Base-by-base conservation (phyloP, 169 alveolate genomes). In the Eimeria sp. region DNA sequence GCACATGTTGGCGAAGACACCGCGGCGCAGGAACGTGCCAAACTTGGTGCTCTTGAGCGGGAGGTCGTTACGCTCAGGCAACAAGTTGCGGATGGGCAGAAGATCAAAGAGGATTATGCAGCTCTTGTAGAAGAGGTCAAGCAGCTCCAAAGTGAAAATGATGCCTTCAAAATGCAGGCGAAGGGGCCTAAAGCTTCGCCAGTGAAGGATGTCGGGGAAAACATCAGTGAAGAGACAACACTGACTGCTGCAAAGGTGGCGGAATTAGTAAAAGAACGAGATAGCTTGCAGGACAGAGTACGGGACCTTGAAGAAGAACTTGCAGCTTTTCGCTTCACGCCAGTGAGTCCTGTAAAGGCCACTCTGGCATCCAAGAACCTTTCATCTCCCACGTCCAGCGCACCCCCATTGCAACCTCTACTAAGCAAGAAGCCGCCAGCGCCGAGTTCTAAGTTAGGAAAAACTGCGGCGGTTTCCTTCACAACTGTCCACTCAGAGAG, bases 301-400 rank as follows among this genome's bases (percentile, higher is more conserved):
- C 16, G 67, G 30, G n/a, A 3, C 34, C 90, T 82, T 10, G 90
- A 82, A 57, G 51, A 82, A 54, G 72, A 82, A 54, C 90, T 82
- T 51, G 49, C 25, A 27, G 54, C n/a, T 51, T 20, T 82, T 6
- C 65, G 70, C 54, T 18, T n/a, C 51, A 1, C 16, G 3, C 14
- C 70, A 34, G 27, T 7, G n/a, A 30, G 90, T 61, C 73, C 90
- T 13, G 47, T 73, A 27, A 45, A 82, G 22, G 75, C 58, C n/a
- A 20, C 90, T 51, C 30, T 27, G 30, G 72, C 16, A 9, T 1
- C 90, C 13, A 54, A 82, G 70, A 30, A 34, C 63, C 22, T 18
- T 47, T 40, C 87, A 45, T 47, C 61, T 20, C 40, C 63, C 63
- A 76, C 30, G 87, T 45, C 63, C 57, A 25, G 40, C 63, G 20